A percentile compares a stretch with the other conserved stretches of the same genome.
phyloP scores from a whole-genome alignment of 1,139 yeast genomes.

The Pichia sp. region DNA sequence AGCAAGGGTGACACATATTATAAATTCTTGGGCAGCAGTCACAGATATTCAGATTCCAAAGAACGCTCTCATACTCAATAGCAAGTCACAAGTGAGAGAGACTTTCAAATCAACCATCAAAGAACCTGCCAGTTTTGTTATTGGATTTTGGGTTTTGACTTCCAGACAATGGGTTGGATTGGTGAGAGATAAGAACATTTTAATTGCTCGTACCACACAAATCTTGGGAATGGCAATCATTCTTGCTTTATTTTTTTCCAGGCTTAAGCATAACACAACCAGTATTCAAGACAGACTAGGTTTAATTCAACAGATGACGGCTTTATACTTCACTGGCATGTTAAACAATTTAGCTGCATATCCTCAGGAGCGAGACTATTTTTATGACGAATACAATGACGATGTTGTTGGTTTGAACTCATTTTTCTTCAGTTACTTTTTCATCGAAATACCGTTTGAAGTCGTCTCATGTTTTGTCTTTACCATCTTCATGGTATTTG shows the following conservation, averaged over 20 bases:
- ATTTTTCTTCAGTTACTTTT: conserved; percentile 59
- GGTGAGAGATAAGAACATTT: conserved; percentile 54
- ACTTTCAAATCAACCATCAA: conserved; percentile 28
- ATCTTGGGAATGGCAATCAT: conserved; percentile 61
- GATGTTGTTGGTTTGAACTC: conserved; percentile 65
- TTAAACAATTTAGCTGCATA: conserved; percentile 70
- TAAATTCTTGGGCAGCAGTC: conserved; percentile 37
- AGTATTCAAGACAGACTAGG: conserved; percentile 71
- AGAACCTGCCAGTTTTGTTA: conserved; percentile 32
- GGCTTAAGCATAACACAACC: conserved; percentile 52
- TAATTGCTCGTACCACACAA: conserved; percentile 66
- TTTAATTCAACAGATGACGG: conserved; percentile 65
- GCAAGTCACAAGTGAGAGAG: conserved; percentile 17
- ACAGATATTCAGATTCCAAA: not conserved
- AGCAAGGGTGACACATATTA: conserved; percentile 37
- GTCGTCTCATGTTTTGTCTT: conserved; percentile 56
- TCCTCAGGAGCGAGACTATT: conserved; percentile 68
- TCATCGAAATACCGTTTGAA: conserved; percentile 74
- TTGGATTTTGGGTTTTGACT: conserved; percentile 41
- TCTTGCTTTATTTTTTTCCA: conserved; percentile 67
- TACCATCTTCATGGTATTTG: conserved; percentile 60
- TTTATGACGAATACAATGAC: conserved; percentile 76
- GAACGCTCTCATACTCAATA: conserved; percentile 7
- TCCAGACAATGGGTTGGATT: conserved; percentile 50
- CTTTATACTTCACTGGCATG: conserved; percentile 75